These are phyloP conservation scores for Suhomyces bribrorum DNA, from an alignment of 1,139 yeast genomes.

Conservation along the genomic window DNA sequence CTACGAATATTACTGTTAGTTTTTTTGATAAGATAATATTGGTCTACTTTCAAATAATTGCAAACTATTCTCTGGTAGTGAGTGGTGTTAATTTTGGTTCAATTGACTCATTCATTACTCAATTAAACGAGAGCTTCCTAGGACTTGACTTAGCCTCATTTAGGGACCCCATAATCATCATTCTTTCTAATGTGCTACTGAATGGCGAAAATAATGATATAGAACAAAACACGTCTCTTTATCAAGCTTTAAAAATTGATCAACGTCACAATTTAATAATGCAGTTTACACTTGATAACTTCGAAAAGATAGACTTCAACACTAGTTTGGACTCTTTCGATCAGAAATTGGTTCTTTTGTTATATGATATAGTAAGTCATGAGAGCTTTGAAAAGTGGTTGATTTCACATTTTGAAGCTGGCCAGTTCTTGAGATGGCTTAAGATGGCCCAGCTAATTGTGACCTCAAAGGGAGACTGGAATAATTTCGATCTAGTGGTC, in stretches of 20 bases:
- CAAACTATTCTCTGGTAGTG: conserved; percentile 12
- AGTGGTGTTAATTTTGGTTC: too few relatives aligned
- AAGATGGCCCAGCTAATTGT: conserved; percentile 42
- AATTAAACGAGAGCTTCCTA: not conserved
- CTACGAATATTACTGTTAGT: conserved; percentile 2
- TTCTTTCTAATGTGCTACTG: conserved; percentile 1
- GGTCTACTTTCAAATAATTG: conserved; percentile 15
- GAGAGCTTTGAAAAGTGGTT: conserved; percentile 20
- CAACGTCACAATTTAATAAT: conserved; percentile 6
- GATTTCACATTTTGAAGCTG: not conserved
- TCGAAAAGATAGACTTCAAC: conserved; percentile 14
- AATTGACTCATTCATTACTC: conserved; percentile 5
- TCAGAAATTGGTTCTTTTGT: conserved; percentile 4
- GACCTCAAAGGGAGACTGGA: conserved; percentile 56
- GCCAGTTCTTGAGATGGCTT: conserved; percentile 18
- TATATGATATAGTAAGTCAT: conserved; percentile 16
- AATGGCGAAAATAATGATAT: conserved; percentile 8
- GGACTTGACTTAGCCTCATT: not conserved
- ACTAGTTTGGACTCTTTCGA: conserved; percentile 5
- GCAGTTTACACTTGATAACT: conserved; percentile 9
- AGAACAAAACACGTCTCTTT: conserved; percentile 14
- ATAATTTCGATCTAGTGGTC: conserved; percentile 49
- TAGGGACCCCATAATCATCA: not conserved
- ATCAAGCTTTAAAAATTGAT: conserved; percentile 8
- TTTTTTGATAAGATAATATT: conserved; percentile 13